Base-by-base conservation (phyloP, 2,329 filamentous ascomycete genomes). In the Ophiocordyceps australis region DNA sequence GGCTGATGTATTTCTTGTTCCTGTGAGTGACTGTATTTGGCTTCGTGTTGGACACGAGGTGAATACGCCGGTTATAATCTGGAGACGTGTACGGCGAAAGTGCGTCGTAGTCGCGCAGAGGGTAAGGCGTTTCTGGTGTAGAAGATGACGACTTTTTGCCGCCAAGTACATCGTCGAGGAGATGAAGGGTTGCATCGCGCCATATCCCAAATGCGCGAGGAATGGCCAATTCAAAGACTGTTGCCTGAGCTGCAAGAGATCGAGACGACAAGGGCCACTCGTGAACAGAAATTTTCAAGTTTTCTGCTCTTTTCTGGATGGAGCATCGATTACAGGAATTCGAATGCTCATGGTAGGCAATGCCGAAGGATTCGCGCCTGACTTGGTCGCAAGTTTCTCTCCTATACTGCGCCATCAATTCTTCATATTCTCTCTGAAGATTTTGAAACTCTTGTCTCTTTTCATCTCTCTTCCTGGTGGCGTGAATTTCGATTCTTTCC, bases 181-280 rank as follows among this genome's bases (percentile, higher is more conserved):
- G 17, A 24, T 46, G 57, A 0, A 49, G 29, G 0, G 59, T 63
- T 2, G 39, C 32, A 29, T 69, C 57, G 11, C 66, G 47, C 66
- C 66, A 73, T 2, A 34, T 24, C 1, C 37, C 37, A 18, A 65
- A 59, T 1, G 9, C n/a, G 0, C 9, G 0, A 0, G 66, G 65
- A 0, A 55, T 30, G 0, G 33, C 28, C 0, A 73, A 43, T 32
- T 74, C 67, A 19, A 74, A 74, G 0, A 73, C 49, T 0, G 52
- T 52, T 0, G 60, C 44, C 32, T 64, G 57, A 0, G 52, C 52
- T 10, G 48, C 16, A 0, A 33, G n/a, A 0, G 22, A 1, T 1
- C 48, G 11, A 0, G 22, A 17, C 0, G 65, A 57, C 0, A 74
- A 43, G 0, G 68, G 66, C 64, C 64, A 73, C 36, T 75, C 70